Base-by-base conservation (phyloP, 208 protist genomes). In the Wallacemonas sp. region DNA sequence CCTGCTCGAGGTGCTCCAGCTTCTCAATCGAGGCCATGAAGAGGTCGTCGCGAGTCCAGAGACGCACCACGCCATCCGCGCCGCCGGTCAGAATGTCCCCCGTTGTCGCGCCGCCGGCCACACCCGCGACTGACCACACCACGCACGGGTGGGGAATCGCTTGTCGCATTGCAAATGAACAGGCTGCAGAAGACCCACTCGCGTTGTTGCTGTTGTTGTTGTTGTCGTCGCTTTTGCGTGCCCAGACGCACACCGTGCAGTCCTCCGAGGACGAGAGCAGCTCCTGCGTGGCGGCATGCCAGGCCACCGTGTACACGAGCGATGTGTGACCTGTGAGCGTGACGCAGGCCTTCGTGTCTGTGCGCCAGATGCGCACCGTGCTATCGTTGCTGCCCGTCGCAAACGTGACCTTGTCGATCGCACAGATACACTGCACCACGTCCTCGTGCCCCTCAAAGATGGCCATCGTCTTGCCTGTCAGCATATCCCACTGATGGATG, bases 231-330 rank as follows among this genome's bases (percentile, higher is more conserved):
- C n/a, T n/a, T n/a, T n/a, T 8, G 41, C 56, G 49, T 14, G 65
- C 60, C 83, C 88, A 98, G 4, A 98, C 77, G n/a, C 80, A 78
- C 27, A 96, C 74, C 2, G 88, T 93, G 62, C 78, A 63, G 62
- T 98, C 95, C 48, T 98, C 94, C 26, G 93, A 93, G 32, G 70
- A 71, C 6, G 93, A 88, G 24, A 92, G 79, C 43, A 97, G 79
- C 65, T 90, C 66, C n/a, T 49, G 52, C 16, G 74, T 78, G 4
- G 29, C 30, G 8, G 67, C 54, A 61, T 78, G 78, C 66, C 78
- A 94, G 41, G 56, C 65, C 11, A 94, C 62, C 0, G 74, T 70
- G 76, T 92, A 96, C 9, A 96, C 68, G 6, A 92, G 78, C 24
- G 81, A 90, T 27, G 78, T 65, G 61, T 96, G 88, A 9, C 76